These are phyloP conservation scores for Dunaliella primolecta DNA, from an alignment of 139 green algal genomes.

Conservation along the genomic window DNA sequence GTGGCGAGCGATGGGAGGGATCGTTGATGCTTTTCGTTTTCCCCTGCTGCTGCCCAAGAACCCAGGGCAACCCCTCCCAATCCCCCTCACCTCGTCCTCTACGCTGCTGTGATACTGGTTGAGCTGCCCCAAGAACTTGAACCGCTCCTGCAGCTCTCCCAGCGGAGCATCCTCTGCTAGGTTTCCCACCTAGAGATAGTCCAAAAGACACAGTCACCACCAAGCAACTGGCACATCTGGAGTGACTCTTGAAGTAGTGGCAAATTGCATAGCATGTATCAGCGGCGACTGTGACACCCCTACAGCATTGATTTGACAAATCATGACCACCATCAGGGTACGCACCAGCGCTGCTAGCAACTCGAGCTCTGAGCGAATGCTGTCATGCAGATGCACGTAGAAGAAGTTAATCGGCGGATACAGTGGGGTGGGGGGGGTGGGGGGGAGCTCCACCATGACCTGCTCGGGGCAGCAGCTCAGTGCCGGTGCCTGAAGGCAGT, in stretches of 20 bases:
- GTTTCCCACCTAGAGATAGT: slow-evolving; percentile 15
- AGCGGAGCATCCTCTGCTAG: slow-evolving; percentile 33
- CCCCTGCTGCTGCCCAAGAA: neutral
- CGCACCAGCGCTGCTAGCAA: slow-evolving; percentile 30
- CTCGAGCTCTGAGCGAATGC: slow-evolving; percentile 73
- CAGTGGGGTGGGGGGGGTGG: neutral
- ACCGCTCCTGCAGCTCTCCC: slow-evolving; percentile 55
- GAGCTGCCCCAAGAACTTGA: slow-evolving; percentile 79
- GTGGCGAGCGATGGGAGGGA: neutral
- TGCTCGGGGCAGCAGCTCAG: too few species aligned
- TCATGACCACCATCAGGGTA: too few species aligned
- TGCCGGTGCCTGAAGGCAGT: too few species aligned
- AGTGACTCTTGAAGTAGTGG: too few species aligned
- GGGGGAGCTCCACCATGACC: too few species aligned
- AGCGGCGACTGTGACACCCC: too few species aligned
- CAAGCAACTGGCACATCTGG: too few species aligned
- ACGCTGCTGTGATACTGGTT: slow-evolving; percentile 90
- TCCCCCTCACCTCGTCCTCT: slow-evolving; percentile 84
- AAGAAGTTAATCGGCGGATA: slow-evolving; percentile 71
- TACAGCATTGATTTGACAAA: too few species aligned
- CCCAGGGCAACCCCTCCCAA: neutral
- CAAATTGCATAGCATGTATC: too few species aligned
- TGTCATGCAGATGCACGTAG: slow-evolving; percentile 82
- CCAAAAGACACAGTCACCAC: too few species aligned
- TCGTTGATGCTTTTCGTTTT: neutral